phyloP scores from a whole-genome alignment of 108 stramenopile genomes.

The Fragilaria radians region DNA sequence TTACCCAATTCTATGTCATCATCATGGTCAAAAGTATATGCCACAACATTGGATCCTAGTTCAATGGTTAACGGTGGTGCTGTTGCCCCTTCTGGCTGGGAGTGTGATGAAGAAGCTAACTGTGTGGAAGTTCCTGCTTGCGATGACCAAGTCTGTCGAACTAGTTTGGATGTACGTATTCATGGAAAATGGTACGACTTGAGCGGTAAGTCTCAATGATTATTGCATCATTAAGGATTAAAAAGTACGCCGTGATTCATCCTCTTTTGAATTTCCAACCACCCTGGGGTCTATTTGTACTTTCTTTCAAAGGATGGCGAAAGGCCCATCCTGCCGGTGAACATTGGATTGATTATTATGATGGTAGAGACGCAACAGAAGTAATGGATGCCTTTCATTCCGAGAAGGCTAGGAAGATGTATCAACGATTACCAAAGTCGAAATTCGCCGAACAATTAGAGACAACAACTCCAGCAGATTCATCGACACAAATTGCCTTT shows the following conservation, averaged over 20 bases:
- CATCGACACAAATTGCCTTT: slow-evolving; percentile 66
- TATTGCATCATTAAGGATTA: too few relatives aligned
- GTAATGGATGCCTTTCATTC: slow-evolving; percentile 92
- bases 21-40: too few relatives aligned
- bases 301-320: slow-evolving; percentile 76
- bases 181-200: slow-evolving; percentile 88
- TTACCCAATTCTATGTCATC: too few relatives aligned
- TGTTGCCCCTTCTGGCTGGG: slow-evolving; percentile 41
- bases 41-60: too few relatives aligned
- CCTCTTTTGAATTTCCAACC: too few relatives aligned
- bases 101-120: slow-evolving; percentile 68
- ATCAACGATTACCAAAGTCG: slow-evolving; percentile 62
- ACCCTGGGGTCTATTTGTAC: too few relatives aligned
- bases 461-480: slow-evolving; percentile 35
- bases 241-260: too few relatives aligned
- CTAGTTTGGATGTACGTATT: slow-evolving; percentile 74
- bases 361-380: slow-evolving; percentile 92
- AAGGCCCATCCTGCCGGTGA: slow-evolving; percentile 86
- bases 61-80: too few relatives aligned
- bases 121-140: slow-evolving; percentile 63
- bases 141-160: slow-evolving; percentile 51
- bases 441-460: slow-evolving; percentile 35
- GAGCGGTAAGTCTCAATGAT: slow-evolving; percentile 60
- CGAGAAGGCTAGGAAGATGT: slow-evolving; percentile 70
- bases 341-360: slow-evolving; percentile 93